These are phyloP conservation scores for Populus davidiana DNA, from an alignment of 345 rosid genomes.

Conservation along the genomic window DNA sequence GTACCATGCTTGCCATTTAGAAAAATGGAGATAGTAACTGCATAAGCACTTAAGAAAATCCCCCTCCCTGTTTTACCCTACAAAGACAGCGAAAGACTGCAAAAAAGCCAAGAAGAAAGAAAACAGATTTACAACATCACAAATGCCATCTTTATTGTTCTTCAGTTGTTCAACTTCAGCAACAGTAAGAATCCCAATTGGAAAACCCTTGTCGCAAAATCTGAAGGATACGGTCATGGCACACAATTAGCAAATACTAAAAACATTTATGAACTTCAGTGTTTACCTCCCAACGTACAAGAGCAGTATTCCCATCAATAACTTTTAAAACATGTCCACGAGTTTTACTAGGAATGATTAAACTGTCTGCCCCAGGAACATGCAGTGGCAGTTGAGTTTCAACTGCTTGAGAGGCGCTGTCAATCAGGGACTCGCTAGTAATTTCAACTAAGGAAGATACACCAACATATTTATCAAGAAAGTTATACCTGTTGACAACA, in stretches of 20 bases:
- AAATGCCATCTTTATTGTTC: background rate
- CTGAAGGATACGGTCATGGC: background rate
- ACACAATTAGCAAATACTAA: conserved; percentile 7
- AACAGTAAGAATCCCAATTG: background rate
- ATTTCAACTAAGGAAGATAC: conserved; percentile 72
- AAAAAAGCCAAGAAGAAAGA: too few species aligned
- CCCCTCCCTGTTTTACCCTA: too few species aligned
- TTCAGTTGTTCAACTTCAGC: background rate
- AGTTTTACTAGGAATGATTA: conserved; percentile 68
- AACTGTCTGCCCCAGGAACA: conserved; percentile 77
- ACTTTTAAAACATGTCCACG: conserved; percentile 71
- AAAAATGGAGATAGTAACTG: too few species aligned
- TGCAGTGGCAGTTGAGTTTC: conserved; percentile 55
- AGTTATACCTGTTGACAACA: conserved; percentile 66
- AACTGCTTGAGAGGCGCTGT: conserved; percentile 55
- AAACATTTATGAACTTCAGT: conserved; percentile 5
- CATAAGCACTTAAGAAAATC: too few species aligned
- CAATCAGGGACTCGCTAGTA: conserved; percentile 48
- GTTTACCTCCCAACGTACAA: conserved; percentile 97
- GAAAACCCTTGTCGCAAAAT: conserved; percentile 6
- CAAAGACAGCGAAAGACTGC: too few species aligned
- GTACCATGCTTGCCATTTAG: too few species aligned
- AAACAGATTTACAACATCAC: background rate
- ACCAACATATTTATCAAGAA: conserved; percentile 84
- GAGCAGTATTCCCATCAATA: conserved; percentile 55